Evolutionary conservation across 148 eudicot species (phyloP).

Genomic region (Polygonum maritimum): DNA sequence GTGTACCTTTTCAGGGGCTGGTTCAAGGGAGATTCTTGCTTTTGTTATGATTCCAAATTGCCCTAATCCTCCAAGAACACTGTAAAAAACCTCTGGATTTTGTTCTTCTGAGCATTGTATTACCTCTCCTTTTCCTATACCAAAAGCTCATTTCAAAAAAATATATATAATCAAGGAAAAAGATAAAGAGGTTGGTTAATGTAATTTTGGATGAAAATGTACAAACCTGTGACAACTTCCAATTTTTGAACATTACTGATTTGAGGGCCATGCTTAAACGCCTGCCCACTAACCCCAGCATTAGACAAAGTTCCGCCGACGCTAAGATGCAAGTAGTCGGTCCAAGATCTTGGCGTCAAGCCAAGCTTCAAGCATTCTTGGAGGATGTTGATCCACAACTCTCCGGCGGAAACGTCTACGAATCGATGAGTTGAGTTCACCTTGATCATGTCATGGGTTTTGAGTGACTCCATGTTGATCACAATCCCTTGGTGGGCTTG

Average conservation of each 20-base stretch:
- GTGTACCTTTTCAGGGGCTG: constrained; percentile 64
- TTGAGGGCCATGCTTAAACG: constrained; percentile 87
- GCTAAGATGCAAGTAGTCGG: constrained; percentile 88
- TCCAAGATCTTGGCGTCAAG: constrained; percentile 85
- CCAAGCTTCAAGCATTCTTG: constrained; percentile 73
- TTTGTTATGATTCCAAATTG: constrained; percentile 89
- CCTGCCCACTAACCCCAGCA: constrained; percentile 94
- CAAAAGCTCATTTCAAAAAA: not conserved
- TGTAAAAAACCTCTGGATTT: constrained; percentile 73
- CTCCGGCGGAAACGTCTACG: constrained; percentile 81
- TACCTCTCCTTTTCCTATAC: constrained; percentile 79
- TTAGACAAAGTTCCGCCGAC: constrained; percentile 96
- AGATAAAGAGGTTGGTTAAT: not conserved
- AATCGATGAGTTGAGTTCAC: constrained; percentile 33
- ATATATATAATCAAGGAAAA: not conserved
- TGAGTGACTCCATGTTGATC: constrained; percentile 78
- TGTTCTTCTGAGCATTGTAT: constrained; percentile 53
- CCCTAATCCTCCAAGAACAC: constrained; percentile 91
- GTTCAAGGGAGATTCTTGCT: constrained; percentile 72
- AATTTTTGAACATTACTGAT: constrained; percentile 74
- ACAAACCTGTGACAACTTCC: constrained; percentile 81
- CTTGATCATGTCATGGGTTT: constrained; percentile 24
- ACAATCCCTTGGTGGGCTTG: constrained; percentile 68
- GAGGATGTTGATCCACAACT: constrained; percentile 80
- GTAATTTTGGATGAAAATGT: not conserved